A percentile compares a stretch with the other conserved stretches of the same genome.
These are phyloP conservation scores for Hippophae rhamnoides DNA, from an alignment of 306 rosid species.

Conservation along the genomic window DNA sequence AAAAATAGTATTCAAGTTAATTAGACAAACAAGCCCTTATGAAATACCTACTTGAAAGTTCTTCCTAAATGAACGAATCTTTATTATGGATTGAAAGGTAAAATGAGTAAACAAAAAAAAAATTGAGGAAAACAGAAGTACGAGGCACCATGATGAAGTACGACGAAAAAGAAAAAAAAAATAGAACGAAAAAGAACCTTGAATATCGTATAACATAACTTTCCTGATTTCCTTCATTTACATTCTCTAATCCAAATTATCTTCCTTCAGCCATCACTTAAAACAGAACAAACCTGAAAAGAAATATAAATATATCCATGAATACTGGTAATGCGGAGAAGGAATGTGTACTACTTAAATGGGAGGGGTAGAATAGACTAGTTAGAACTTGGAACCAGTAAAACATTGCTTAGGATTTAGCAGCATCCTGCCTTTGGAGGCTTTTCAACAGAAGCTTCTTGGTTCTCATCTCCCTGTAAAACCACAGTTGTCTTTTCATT, in stretches of 20 bases:
- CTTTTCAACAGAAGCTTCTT: conserved; percentile 27
- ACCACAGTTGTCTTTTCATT: conserved; percentile 68
- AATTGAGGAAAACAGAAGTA: too few relatives aligned
- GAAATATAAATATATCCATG: conserved; percentile 17
- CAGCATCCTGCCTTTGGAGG: conserved; percentile 65
- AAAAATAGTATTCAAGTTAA: too few relatives aligned
- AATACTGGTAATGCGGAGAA: conserved; percentile 20
- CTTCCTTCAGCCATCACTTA: conserved; percentile 19
- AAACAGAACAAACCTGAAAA: conserved; percentile 8
- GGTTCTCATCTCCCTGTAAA: conserved; percentile 43
- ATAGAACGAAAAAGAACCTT: background rate
- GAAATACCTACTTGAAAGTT: too few relatives aligned
- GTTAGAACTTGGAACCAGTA: conserved; percentile 12
- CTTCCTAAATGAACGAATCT: too few relatives aligned
- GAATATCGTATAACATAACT: conserved; percentile 23
- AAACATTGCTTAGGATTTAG: conserved; percentile 23
- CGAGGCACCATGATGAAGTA: too few relatives aligned
- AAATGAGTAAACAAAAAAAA: too few relatives aligned
- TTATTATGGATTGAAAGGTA: too few relatives aligned
- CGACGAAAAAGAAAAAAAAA: background rate
- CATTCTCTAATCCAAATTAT: conserved; percentile 28
- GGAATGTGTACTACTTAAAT: conserved; percentile 16
- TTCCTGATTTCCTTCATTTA: conserved; percentile 29
- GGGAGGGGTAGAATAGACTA: conserved; percentile 10
- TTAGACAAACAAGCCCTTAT: too few relatives aligned